Evolutionary conservation across 495 filamentous ascomycete species (phyloP), one percentile per base, ranked within the genome.

Genomic region (Trichocladium uniseriatum): DNA sequence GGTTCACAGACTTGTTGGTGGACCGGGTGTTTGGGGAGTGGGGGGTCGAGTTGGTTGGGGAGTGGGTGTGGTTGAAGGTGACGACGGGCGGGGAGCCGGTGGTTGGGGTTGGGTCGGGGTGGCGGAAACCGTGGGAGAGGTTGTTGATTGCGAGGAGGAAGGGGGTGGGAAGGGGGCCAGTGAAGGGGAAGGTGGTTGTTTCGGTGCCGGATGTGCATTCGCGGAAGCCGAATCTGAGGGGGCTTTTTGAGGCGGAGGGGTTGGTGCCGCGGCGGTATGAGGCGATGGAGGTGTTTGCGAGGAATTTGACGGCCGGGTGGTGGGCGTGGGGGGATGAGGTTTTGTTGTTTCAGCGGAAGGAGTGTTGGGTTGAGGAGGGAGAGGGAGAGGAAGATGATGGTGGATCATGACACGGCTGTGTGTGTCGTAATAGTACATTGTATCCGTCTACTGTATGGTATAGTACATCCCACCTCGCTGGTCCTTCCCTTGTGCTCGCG

Each of bases 41-140:
- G 71, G 82, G 77, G 2, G 70, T 96, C 1, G 63, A 74, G 37
- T 56, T 82, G 18, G 63, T 75, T 14, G 90, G 89, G 41, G 89
- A 95, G 70, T 97, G 91, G 91, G 68, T 84, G 0, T 98, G 92
- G 92, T 55, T 95, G 31, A 98, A 98, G 64, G 77, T 80, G 9
- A 95, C 92, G 0, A 60, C 58, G 0, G 41, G 65, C 0, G 92
- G 92, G 0, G 75, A 87, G 53, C 82, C 87, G 0, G 70, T 95
- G 14, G 76, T 75, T 20, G 62, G 69, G n/a, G n/a, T 94, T 4
- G 77, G 85, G 41, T 77, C 81, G 3, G 54, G 75, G 4, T 90
- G 82, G 85, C 69, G 87, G 57, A 89, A 86, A 61, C 89, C 91
- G 5, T 97, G 90, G 65, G 91, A 97, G 66, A 70, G 87, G 38